Evolutionary conservation across 768 basidiomycete genomes (phyloP).

Genomic region (Naganishia onofrii): DNA sequence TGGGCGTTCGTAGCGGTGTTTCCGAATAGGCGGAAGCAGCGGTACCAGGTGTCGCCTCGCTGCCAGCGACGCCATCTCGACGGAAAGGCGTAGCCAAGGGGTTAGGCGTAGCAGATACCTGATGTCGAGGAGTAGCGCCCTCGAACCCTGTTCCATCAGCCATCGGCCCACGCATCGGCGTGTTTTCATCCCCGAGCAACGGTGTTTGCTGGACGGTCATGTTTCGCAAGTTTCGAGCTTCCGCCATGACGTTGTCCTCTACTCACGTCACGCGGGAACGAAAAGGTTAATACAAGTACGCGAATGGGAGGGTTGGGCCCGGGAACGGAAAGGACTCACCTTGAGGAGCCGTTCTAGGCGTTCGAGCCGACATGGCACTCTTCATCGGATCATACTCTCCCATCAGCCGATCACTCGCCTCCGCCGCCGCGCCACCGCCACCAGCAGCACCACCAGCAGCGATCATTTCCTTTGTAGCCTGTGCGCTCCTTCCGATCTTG

Average conservation of each 20-base stretch:
- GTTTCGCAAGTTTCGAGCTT: conserved; percentile 91
- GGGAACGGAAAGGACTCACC: conserved; percentile 66
- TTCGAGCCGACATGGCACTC: conserved; percentile 83
- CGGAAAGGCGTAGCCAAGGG: conserved; percentile 83
- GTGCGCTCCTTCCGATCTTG: conserved; percentile 91
- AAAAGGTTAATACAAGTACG: conserved; percentile 1
- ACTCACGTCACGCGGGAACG: neutral
- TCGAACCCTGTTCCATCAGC: conserved; percentile 89
- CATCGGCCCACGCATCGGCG: conserved; percentile 72
- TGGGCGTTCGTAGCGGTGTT: conserved; percentile 89
- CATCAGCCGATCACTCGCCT: conserved; percentile 68
- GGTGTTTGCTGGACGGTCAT: conserved; percentile 92
- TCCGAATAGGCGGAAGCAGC: conserved; percentile 56
- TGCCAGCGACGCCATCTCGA: conserved; percentile 53
- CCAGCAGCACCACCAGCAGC: conserved; percentile 62
- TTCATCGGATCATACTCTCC: conserved; percentile 91
- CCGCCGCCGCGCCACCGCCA: conserved; percentile 65
- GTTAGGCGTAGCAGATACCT: conserved; percentile 89
- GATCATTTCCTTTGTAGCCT: conserved; percentile 80
- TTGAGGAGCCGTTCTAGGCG: conserved; percentile 89
- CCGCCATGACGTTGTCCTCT: conserved; percentile 93
- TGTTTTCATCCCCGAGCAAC: conserved; percentile 94
- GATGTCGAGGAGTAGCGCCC: conserved; percentile 88
- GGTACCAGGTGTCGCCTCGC: too few relatives aligned
- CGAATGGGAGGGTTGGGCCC: conserved; percentile 2